Base-by-base conservation (phyloP, 1,284 basidiomycete genomes). In the Coniferiporia sulphurascens region DNA sequence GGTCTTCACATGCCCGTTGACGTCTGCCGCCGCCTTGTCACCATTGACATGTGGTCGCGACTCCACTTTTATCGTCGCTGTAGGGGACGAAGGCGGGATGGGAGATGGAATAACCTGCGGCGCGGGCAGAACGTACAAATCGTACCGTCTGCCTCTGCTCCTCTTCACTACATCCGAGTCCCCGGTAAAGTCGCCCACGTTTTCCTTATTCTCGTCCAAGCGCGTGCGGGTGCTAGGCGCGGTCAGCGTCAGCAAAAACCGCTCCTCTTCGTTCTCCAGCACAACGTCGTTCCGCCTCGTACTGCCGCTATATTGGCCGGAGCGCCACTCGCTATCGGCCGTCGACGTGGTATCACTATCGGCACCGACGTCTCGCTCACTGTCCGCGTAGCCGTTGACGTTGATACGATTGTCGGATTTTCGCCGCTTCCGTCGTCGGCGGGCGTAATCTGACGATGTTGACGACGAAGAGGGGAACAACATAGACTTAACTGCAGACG, bases 401-500 rank as follows among this genome's bases (percentile, higher is more conserved):
- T 6, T 17, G 49, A 32, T 48, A 4, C 22, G 12, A 43, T 21
- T 27, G 45, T 38, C 19, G 8, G 50, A 12, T 43, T 61, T 61
- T 22, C 55, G 55, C 12, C 56, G 49, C 48, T 60, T 60, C 38
- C 59, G 54, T 27, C 45, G 54, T 7, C 50, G 43, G 6, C 10
- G 32, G 19, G 17, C 27, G 27, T 27, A 21, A 1, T 54, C 43
- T 43, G 41, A n/a, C 41, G 41, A 43, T 3, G 41, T 43, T 46
- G 55, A 36, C 17, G n/a, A 12, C 56, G 48, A 8, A 27, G 43
- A n/a, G 32, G 69, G 78, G 68, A 85, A 84, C 34, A 86, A 71
- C 3, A 76, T 69, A 32, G 72, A 68, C 41, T 74, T 74, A 6
- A 86, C 70, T 0, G 77, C 68, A 5, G 68, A 66, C 0, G 82